These are phyloP conservation scores for Cyberlindnera mycetangii DNA, from an alignment of 805 yeast species.

Conservation along the genomic window DNA sequence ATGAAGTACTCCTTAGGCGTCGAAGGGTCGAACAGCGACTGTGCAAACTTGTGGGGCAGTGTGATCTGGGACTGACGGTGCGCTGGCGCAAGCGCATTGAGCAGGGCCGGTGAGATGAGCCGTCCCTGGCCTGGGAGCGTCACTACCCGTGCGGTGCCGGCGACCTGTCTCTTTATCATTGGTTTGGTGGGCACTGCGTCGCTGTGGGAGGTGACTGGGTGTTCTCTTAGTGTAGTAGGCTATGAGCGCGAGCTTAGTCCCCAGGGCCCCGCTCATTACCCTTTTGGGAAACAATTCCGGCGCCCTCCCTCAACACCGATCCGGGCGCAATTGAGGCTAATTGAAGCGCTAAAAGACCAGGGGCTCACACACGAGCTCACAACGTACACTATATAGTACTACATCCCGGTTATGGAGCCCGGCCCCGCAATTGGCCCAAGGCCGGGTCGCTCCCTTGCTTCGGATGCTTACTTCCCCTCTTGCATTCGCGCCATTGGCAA, in stretches of 20 bases:
- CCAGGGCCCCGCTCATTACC: no score
- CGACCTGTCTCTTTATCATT: constrained; percentile 12
- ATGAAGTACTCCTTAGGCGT: constrained; percentile 15
- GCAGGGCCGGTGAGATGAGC: constrained; percentile 13
- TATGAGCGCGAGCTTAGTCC: no score
- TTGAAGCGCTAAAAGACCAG: no score
- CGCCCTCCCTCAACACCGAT: no score
- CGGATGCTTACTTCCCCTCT: constrained; percentile 6
- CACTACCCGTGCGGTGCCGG: constrained; percentile 11
- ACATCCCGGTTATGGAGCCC: no score
- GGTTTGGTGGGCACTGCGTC: no score
- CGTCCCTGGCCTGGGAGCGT: constrained; percentile 29
- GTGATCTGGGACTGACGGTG: constrained; percentile 12
- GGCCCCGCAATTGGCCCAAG: not conserved
- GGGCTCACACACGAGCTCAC: no score
- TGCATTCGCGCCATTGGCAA: constrained; percentile 6
- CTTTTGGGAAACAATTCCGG: no score
- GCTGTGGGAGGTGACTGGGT: no score
- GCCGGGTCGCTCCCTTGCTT: not conserved
- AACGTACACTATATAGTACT: no score
- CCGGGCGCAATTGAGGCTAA: no score
- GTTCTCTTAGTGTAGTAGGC: no score
- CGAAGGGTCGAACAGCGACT: constrained; percentile 7
- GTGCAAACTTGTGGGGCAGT: constrained; percentile 14
- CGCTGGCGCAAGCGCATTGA: constrained; percentile 8